These are phyloP conservation scores for Lecanicillium sp. DNA, from an alignment of 2,329 filamentous ascomycete species.

Conservation along the genomic window DNA sequence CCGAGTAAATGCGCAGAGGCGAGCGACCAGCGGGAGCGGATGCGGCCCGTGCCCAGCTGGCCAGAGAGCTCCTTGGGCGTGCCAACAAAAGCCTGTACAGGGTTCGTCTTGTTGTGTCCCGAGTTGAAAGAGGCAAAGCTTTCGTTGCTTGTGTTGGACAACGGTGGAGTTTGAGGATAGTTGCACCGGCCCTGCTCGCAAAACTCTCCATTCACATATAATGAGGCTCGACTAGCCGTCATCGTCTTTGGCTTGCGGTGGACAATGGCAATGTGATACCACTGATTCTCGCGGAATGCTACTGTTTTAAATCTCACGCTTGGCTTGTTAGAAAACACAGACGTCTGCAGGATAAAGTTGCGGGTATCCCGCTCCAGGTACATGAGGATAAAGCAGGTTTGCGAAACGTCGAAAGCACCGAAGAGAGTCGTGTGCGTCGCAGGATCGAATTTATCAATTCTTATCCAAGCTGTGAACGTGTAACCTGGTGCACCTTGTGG, in stretches of 20 bases:
- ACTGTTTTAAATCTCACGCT: constrained; percentile 89
- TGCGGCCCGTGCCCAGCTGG: constrained; percentile 61
- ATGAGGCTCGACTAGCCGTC: constrained; percentile 68
- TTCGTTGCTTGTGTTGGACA: constrained; percentile 53
- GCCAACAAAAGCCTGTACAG: constrained; percentile 86
- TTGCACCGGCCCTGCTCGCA: constrained; percentile 84
- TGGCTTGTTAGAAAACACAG: constrained; percentile 73
- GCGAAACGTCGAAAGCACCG: constrained; percentile 83
- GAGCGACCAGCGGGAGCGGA: constrained; percentile 78
- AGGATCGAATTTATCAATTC: constrained; percentile 78
- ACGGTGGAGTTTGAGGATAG: constrained; percentile 70
- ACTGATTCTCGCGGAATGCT: constrained; percentile 64
- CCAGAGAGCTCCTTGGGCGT: constrained; percentile 83
- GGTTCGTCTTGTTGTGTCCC: constrained; percentile 46
- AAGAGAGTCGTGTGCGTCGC: constrained; percentile 90
- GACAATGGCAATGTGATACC: constrained; percentile 91
- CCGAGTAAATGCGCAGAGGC: constrained; percentile 86
- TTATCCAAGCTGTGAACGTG: constrained; percentile 82
- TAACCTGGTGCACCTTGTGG: constrained; percentile 75
- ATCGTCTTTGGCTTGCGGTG: constrained; percentile 73
- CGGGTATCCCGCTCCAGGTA: constrained; percentile 91
- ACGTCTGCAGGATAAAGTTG: constrained; percentile 94
- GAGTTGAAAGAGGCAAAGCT: constrained; percentile 64
- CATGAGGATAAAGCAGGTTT: constrained; percentile 87
- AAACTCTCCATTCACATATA: constrained; percentile 92